phyloP scores from a whole-genome alignment of 1,139 yeast genomes.

The Yamadazyma epiphylla region DNA sequence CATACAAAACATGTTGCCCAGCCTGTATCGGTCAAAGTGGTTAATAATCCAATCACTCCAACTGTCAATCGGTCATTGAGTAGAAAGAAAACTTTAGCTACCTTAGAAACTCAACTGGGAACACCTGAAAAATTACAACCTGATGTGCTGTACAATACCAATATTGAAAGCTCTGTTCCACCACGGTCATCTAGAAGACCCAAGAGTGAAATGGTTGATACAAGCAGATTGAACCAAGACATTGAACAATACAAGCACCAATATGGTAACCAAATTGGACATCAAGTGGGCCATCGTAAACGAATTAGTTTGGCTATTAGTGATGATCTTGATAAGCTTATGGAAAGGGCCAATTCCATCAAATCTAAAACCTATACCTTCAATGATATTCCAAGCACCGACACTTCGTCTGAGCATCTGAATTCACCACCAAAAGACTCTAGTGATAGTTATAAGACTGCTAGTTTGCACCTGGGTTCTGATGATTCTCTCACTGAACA shows the following conservation, averaged over 20 bases:
- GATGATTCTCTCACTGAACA: neutral
- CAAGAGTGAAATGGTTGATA: slow-evolving; percentile 24
- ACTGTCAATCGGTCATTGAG: slow-evolving; percentile 12
- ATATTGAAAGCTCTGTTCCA: slow-evolving; percentile 38
- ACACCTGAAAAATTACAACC: slow-evolving; percentile 18
- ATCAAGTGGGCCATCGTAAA: slow-evolving; percentile 9
- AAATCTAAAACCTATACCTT: slow-evolving; percentile 13
- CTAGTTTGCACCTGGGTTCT: slow-evolving; percentile 6
- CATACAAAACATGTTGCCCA: slow-evolving; percentile 16
- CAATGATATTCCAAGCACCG: slow-evolving; percentile 9
- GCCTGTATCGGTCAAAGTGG: slow-evolving; percentile 22
- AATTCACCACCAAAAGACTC: slow-evolving; percentile 1
- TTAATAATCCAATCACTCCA: slow-evolving; percentile 15
- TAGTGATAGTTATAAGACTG: slow-evolving; percentile 9
- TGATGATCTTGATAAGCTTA: slow-evolving; percentile 39
- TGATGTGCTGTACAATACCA: slow-evolving; percentile 30
- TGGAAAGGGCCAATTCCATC: slow-evolving; percentile 34
- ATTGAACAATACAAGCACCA: slow-evolving; percentile 9
- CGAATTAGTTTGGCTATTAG: slow-evolving; percentile 21
- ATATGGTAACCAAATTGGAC: slow-evolving; percentile 1
- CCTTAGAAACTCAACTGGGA: slow-evolving; percentile 5
- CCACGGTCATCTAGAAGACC: slow-evolving; percentile 42
- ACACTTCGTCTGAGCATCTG: slow-evolving; percentile 8
- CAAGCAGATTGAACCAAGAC: slow-evolving; percentile 11
- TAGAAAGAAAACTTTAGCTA: slow-evolving; percentile 6